These are phyloP conservation scores for Podaxis pistillaris DNA, from an alignment of 768 basidiomycete genomes.

Conservation along the genomic window DNA sequence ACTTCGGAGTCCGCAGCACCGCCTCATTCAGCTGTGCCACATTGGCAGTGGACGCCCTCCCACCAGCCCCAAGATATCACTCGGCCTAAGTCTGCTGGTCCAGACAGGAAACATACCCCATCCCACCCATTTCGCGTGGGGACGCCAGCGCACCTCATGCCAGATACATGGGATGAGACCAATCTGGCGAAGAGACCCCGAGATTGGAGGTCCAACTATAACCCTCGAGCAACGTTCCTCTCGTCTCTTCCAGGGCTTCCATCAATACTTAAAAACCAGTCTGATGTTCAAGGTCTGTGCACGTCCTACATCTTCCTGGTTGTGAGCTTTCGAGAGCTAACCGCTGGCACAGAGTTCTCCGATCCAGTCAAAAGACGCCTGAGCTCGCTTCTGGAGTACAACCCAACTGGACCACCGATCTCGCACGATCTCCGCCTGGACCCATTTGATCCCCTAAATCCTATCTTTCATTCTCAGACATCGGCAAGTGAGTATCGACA, in stretches of 20 bases:
- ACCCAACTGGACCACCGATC: conserved; percentile 33
- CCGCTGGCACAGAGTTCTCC: conserved; percentile 19
- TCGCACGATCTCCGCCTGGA: conserved; percentile 50
- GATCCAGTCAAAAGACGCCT: conserved; percentile 30
- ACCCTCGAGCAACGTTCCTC: conserved; percentile 24
- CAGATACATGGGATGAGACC: conserved; percentile 23
- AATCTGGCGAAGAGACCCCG: conserved; percentile 39
- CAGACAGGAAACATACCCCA: not conserved
- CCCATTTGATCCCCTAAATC: conserved; percentile 24
- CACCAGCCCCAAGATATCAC: not conserved
- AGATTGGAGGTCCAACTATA: conserved; percentile 44
- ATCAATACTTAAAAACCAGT: conserved; percentile 24
- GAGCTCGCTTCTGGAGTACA: conserved; percentile 29
- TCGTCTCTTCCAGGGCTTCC: conserved; percentile 21
- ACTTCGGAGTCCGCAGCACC: not conserved
- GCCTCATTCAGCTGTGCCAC: not conserved
- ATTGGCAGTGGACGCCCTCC: not conserved
- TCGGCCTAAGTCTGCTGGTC: conserved; percentile 2
- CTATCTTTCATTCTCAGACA: conserved; percentile 27
- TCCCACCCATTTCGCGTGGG: not conserved
- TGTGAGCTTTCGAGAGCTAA: not conserved
- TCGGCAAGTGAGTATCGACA: conserved; percentile 36
- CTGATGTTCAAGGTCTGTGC: conserved; percentile 34
- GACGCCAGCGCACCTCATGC: conserved; percentile 1
- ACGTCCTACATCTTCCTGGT: not conserved